Evolutionary conservation across 805 yeast species (phyloP).

Genomic region (Metschnikowia kunwiensis): DNA sequence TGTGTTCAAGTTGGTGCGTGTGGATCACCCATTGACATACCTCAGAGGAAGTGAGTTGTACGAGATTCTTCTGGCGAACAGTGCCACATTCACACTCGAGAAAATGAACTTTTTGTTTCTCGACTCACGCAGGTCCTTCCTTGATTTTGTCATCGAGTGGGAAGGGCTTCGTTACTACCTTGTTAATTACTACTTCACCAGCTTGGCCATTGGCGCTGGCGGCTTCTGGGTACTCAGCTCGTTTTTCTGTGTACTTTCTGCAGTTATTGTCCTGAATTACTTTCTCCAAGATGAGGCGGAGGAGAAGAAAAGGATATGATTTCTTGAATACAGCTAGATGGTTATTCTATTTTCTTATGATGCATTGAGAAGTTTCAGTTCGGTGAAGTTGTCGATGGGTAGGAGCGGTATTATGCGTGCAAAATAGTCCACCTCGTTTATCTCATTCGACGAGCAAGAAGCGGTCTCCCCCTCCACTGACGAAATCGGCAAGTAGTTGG

Average conservation of each 20-base stretch:
- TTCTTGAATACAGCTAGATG: background rate
- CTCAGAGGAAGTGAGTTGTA: conserved; percentile 13
- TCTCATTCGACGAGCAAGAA: conserved; percentile 6
- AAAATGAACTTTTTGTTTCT: conserved; percentile 10
- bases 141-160: conserved; percentile 34
- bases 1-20: conserved; percentile 15
- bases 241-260: conserved; percentile 26
- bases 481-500: conserved; percentile 10
- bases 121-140: conserved; percentile 12
- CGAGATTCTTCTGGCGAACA: conserved; percentile 1
- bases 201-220: conserved; percentile 35
- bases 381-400: conserved; percentile 30
- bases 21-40: conserved; percentile 14
- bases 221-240: conserved; percentile 38
- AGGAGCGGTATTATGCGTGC: conserved; percentile 38
- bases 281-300: conserved; percentile 7
- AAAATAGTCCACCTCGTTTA: conserved; percentile 35
- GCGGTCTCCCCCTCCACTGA: conserved; percentile 1
- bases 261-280: conserved; percentile 20
- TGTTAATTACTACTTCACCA: conserved; percentile 31
- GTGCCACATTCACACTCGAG: conserved; percentile 8
- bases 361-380: conserved; percentile 20
- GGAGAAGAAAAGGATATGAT: conserved; percentile 1
- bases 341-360: conserved; percentile 7
- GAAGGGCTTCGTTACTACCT: conserved; percentile 42